Base-by-base conservation (phyloP, 2,329 filamentous ascomycete species). In the Rugonectria rugulosa region DNA sequence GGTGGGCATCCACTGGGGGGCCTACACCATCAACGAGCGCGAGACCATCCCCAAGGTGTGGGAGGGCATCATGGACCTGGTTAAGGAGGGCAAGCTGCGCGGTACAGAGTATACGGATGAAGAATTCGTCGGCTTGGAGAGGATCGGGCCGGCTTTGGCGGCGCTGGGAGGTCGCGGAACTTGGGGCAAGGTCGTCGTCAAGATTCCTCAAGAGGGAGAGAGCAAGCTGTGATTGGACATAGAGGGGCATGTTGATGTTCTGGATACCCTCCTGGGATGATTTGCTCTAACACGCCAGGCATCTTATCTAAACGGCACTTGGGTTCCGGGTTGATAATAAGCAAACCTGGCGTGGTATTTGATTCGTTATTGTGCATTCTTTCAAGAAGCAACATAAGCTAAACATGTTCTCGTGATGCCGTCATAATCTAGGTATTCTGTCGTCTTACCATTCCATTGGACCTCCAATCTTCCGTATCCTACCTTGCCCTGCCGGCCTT, bases 131-230 rank as follows among this genome's bases (percentile, higher is more conserved):
- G 94, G 94, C 0, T 75, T 98, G 50, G 92, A 96, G 66, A 88
- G 81, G 54, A 83, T 97, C 23, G 88, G 89, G 0, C 84, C 84
- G 57, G 93, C 93, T 1, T 73, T 98, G 67, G 80, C 88, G 66
- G 90, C 90, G 3, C 75, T 98, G 51, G 93, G 91, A 2, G 85
- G 86, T 1, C 81, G 94, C 56, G 90, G 89, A 45, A 97, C 92
- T 2, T 98, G 94, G 94, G 94, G 94, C 0, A 98, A 98, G 81
- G 94, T 98, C 1, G 91, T 97, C 2, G 88, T 97, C 17, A 91
- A 91, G 75, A 80, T 98, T 36, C 87, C 89, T 2, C 90, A 92
- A 65, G 81, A 85, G 38, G 81, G 79, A 6, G 78, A 80, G 60
- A 84, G 80, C 66, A 85, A 83, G 72, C 64, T 88, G 69, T 88